Evolutionary conservation across 352 stramenopile species (phyloP), one percentile per base, ranked within the genome.

Genomic region (Phytophthora syringae): DNA sequence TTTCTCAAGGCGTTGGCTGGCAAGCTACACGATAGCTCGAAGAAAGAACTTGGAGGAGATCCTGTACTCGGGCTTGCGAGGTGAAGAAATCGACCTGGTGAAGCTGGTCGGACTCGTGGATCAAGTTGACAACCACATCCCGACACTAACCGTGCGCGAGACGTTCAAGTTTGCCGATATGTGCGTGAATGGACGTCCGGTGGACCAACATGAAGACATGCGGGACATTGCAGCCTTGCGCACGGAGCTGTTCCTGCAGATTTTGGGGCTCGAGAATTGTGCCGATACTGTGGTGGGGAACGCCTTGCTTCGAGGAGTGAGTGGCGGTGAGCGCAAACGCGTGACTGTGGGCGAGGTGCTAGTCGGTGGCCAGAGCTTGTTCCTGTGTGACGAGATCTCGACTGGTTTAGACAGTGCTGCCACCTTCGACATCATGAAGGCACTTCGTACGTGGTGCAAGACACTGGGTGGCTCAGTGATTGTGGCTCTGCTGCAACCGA

Each of bases 241-340:
- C 4, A 86, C 79, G 9, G 77, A 93, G 53, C 67, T 90, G 25
- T 86, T 87, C 20, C 36, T 97, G 6, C 69, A 80, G 32, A 84
- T 91, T 5, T 64, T 99, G n/a, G 94, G 93, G 34, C 75, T 98
- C n/a, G 77, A 76, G 28, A 81, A 89, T 59, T 97, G 96, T 20
- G 82, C 77, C 18, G 86, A 98, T 69, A 98, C 95, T 0, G 92
- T 98, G 30, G 93, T 99, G 7, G 95, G 96, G n/a, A 84, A 98
- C 36, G 79, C 80, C 2, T 48, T 91, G 21, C 62, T 90, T 3
- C 84, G 93, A 53, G 96, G 96, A 67, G 88, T 98, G 3, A 95
- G 77, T 55, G 96, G 96, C 39, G 96, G 96, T 36, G 93, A 93
- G 39, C 84, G 89, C 62, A 64, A 89, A 74, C 75, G 92, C 42